Conservation (phyloP, 257 asterid species). For the Fraxinus anomala region DNA sequence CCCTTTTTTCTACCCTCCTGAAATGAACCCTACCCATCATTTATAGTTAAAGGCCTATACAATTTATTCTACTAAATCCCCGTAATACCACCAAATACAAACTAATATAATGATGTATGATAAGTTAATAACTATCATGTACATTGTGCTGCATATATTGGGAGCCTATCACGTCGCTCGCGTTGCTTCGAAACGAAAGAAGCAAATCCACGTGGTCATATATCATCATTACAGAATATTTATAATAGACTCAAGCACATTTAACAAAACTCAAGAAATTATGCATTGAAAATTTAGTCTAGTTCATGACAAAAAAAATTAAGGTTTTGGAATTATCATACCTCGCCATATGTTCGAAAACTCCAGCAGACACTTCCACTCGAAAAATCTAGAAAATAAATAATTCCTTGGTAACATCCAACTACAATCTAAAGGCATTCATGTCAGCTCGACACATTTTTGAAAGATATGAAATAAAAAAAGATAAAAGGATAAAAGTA, state of each 20-base stretch:
- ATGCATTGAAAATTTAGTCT: neutral
- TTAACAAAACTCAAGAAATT: conserved; percentile 8
- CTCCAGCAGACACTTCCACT: conserved; percentile 76
- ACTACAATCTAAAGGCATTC: conserved; percentile 65
- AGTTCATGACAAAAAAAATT: neutral
- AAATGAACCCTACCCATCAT: no score
- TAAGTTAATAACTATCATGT: no score
- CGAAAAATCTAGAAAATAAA: conserved; percentile 68
- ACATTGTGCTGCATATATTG: no score
- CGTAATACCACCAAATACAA: no score
- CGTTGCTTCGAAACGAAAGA: neutral
- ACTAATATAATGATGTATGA: no score
- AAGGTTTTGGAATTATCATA: conserved; percentile 30
- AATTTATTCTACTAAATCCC: no score
- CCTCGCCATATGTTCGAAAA: conserved; percentile 84
- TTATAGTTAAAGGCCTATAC: no score
- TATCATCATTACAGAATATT: neutral
- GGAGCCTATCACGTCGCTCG: neutral
- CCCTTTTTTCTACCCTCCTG: no score
- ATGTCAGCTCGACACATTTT: conserved; percentile 17
- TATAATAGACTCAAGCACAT: neutral
- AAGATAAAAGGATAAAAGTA: conserved; percentile 20
- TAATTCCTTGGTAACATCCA: conserved; percentile 82
- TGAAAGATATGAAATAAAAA: conserved; percentile 10
- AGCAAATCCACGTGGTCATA: neutral